Percentiles rank a stretch among this genome's conserved stretches.
Evolutionary conservation across 1,139 yeast genomes (phyloP).

Genomic region (Zygotorulaspora mrakii): DNA sequence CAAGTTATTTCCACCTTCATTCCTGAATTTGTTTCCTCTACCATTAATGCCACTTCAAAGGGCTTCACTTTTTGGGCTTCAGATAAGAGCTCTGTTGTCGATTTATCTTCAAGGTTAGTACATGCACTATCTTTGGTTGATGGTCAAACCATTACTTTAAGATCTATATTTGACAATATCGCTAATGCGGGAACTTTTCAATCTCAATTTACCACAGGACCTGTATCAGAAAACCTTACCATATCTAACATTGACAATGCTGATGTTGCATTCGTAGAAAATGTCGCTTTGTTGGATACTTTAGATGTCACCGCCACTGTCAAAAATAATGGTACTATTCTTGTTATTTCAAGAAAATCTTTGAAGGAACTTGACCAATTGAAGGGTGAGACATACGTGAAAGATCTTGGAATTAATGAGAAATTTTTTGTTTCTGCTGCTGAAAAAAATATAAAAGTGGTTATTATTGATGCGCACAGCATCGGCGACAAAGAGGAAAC

Average conservation of each 20-base stretch:
- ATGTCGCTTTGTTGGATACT: constrained; percentile 48
- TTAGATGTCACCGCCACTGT: constrained; percentile 63
- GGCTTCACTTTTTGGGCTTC: constrained; percentile 64
- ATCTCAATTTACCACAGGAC: constrained; percentile 58
- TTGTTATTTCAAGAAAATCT: constrained; percentile 40
- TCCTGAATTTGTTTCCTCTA: constrained; percentile 36
- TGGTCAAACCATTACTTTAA: constrained; percentile 49
- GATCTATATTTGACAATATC: constrained; percentile 68
- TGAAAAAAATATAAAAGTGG: constrained; percentile 49
- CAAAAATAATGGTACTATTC: constrained; percentile 53
- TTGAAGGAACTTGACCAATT: constrained; percentile 28
- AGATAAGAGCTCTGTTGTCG: constrained; percentile 54
- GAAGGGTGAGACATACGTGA: constrained; percentile 40
- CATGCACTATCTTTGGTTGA: constrained; percentile 69
- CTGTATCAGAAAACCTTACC: constrained; percentile 27
- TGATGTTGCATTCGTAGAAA: constrained; percentile 62
- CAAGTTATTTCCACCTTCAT: constrained; percentile 48
- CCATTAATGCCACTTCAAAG: constrained; percentile 37
- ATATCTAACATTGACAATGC: constrained; percentile 50
- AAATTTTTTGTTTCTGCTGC: constrained; percentile 55
- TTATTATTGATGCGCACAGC: constrained; percentile 53
- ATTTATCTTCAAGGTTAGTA: constrained; percentile 63
- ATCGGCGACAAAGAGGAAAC: constrained; percentile 66
- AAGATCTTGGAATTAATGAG: constrained; percentile 46
- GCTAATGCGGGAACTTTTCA: constrained; percentile 75